phyloP scores from a whole-genome alignment of 495 filamentous ascomycete genomes.

The Podospora comata region DNA sequence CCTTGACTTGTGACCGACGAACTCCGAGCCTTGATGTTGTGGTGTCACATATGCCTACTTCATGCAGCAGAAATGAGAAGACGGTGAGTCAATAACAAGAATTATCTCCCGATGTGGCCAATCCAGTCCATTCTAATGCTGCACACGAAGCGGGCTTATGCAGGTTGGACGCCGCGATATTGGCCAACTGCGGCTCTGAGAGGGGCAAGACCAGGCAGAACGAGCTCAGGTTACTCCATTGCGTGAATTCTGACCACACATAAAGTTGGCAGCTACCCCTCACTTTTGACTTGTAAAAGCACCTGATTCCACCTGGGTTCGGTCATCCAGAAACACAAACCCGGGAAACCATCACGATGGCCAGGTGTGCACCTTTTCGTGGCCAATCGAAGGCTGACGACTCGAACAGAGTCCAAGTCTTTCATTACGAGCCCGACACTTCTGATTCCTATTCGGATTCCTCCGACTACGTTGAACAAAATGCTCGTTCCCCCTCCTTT shows the following conservation, averaged over 20 bases:
- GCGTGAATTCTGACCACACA: background rate
- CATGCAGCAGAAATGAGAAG: background rate
- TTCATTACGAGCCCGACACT: background rate
- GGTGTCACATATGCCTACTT: background rate
- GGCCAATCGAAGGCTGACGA: background rate
- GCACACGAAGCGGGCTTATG: background rate
- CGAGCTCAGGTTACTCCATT: background rate
- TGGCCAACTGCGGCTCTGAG: background rate
- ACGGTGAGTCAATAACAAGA: background rate
- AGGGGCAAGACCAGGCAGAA: background rate
- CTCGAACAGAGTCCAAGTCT: background rate
- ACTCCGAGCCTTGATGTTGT: background rate
- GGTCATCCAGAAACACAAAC: background rate
- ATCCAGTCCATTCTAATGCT: background rate
- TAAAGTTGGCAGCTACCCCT: background rate
- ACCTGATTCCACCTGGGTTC: background rate
- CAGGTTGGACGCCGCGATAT: background rate
- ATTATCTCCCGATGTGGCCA: background rate
- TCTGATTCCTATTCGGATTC: background rate
- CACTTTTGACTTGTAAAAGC: background rate
- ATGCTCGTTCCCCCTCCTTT: background rate
- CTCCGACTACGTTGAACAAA: background rate
- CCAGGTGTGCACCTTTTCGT: background rate
- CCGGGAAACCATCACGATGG: background rate
- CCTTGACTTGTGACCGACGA: background rate